Evolutionary conservation across 208 protist species (phyloP).

Genomic region (Trypanosoma vivax): DNA sequence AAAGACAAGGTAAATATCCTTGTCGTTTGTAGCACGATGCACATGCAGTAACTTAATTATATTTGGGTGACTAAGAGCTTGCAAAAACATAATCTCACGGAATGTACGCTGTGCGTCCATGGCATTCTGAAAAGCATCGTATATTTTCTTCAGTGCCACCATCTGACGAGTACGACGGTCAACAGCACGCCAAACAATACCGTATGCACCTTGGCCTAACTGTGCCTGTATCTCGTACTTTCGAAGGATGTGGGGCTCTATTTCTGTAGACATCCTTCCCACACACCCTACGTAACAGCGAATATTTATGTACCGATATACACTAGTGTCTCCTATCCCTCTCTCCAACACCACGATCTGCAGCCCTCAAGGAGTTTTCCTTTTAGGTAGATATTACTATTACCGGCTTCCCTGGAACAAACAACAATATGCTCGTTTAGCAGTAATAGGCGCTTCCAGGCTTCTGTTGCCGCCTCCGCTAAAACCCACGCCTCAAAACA

Average conservation of each 20-base stretch:
- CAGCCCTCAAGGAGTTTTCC: no score
- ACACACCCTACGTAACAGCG: no score
- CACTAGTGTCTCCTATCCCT: no score
- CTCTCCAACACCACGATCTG: no score
- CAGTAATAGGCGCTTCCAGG: no score
- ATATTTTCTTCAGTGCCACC: slow-evolving; percentile 96
- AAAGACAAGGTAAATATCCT: slow-evolving; percentile 98
- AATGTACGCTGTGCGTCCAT: slow-evolving; percentile 93
- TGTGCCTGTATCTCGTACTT: slow-evolving; percentile 93
- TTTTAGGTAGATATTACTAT: no score
- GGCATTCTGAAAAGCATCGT: slow-evolving; percentile 93
- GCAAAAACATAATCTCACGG: slow-evolving; percentile 97
- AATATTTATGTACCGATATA: no score
- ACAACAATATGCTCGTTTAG: no score
- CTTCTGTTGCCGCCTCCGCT: no score
- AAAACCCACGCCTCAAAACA: no score
- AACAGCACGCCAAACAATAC: slow-evolving; percentile 92
- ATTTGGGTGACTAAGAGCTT: slow-evolving; percentile 95
- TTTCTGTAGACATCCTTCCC: slow-evolving; percentile 81
- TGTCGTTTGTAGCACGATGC: slow-evolving; percentile 95
- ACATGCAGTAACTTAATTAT: slow-evolving; percentile 96
- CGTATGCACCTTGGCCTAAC: slow-evolving; percentile 93
- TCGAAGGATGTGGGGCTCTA: slow-evolving; percentile 89
- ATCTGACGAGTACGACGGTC: slow-evolving; percentile 87
- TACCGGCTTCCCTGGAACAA: no score